Conservation (phyloP, 306 rosid genomes). For the Cicer cuneatum region DNA sequence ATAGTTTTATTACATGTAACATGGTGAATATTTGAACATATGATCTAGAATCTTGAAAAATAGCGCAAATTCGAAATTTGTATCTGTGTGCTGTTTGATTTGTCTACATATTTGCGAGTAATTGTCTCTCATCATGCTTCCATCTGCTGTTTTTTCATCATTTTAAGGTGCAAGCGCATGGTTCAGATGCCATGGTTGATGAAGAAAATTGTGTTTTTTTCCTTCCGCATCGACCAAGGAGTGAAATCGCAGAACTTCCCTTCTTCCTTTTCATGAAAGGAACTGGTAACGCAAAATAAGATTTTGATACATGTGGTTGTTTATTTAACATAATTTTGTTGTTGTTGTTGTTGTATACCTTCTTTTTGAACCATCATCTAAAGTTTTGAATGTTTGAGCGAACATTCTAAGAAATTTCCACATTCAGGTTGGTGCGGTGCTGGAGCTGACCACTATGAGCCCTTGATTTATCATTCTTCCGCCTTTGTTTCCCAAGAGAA, state of each 20-base stretch:
- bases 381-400: slow-evolving; percentile 11
- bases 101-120: slow-evolving; percentile 19
- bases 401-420: slow-evolving; percentile 31
- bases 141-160: slow-evolving; percentile 39
- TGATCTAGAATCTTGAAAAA: slow-evolving; percentile 29
- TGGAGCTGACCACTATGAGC: slow-evolving; percentile 98
- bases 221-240: slow-evolving; percentile 96
- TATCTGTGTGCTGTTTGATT: neutral
- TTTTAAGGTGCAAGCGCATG: slow-evolving; percentile 94
- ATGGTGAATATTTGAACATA: neutral
- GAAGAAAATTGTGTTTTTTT: slow-evolving; percentile 96
- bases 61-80: neutral
- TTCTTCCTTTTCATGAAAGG: slow-evolving; percentile 99
- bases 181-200: slow-evolving; percentile 97
- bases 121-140: slow-evolving; percentile 30
- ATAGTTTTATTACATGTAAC: neutral
- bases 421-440: slow-evolving; percentile 98
- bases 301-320: neutral
- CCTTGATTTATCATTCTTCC: slow-evolving; percentile 80
- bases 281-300: slow-evolving; percentile 70
- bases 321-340: no score
- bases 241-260: slow-evolving; percentile 76
- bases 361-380: neutral
- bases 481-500: slow-evolving; percentile 79
- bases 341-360: neutral